These are phyloP conservation scores for Drosera spatulata DNA, from an alignment of 179 eudicot species.

Conservation along the genomic window DNA sequence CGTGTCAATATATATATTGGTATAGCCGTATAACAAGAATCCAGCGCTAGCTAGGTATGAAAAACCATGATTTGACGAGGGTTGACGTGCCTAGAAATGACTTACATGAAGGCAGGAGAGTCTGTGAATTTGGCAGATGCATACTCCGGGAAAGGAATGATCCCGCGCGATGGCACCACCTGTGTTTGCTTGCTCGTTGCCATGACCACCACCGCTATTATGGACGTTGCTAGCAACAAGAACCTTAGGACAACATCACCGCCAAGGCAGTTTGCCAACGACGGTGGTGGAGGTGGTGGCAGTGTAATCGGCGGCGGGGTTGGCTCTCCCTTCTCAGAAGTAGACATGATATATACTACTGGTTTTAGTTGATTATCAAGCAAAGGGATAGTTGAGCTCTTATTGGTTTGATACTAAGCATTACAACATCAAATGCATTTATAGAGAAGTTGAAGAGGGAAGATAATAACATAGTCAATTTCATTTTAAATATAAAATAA, in stretches of 20 bases:
- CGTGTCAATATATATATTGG: too few relatives aligned
- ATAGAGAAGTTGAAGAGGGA: too few relatives aligned
- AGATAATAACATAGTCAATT: too few relatives aligned
- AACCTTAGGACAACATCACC: too few relatives aligned
- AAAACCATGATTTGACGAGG: not conserved
- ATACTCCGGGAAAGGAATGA: conserved; percentile 2
- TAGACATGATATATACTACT: too few relatives aligned
- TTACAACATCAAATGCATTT: too few relatives aligned
- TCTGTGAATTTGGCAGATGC: conserved; percentile 21
- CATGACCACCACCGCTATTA: conserved; percentile 29
- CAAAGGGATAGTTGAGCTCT: too few relatives aligned
- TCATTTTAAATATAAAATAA: too few relatives aligned
- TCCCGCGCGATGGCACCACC: not conserved
- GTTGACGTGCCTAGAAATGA: not conserved
- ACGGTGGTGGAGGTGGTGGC: conserved; percentile 9
- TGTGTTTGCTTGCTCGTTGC: conserved; percentile 29
- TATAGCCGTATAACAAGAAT: not conserved
- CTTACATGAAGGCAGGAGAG: conserved; percentile 51
- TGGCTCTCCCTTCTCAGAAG: conserved; percentile 2
- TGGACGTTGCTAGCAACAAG: too few relatives aligned
- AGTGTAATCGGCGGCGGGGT: conserved; percentile 5
- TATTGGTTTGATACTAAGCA: too few relatives aligned
- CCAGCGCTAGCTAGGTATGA: not conserved
- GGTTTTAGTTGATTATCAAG: too few relatives aligned
- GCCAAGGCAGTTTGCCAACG: too few relatives aligned